Base-by-base conservation (phyloP, 2,329 filamentous ascomycete species). In the Gliomastix tumulicola region DNA sequence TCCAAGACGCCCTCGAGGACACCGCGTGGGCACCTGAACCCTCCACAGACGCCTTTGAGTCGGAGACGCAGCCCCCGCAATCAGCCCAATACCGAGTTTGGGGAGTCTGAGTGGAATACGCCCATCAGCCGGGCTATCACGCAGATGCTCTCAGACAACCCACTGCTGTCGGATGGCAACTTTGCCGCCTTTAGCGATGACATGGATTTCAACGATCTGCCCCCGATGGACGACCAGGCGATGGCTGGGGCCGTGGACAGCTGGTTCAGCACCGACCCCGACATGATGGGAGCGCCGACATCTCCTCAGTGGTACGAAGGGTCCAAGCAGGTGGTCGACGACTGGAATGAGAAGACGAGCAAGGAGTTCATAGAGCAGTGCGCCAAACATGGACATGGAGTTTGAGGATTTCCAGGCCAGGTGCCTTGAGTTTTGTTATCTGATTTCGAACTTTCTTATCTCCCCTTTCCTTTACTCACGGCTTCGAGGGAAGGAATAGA, bases 71-170 rank as follows among this genome's bases (percentile, higher is more conserved):
- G 65, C 38, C 69, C 69, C 18, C 60, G 65, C 21, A 51, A 57
- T 20, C 37, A 42, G 18, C 11, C 18, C 5, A 28, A 21, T 7
- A 21, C 54, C 7, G 53, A 57, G 27, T 60, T 69, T 32, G 58
- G 61, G 7, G 50, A 42, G 33, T 15, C 15, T 20, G 43, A 61
- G 4, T 61, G 65, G 32, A 66, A 69, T 37, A 78, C 77, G 6
- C 79, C 79, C 0, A 73, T 82, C 49, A 78, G 76, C 3, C 68
- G 73, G 25, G 75, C 79, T 17, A 68, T 87, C 23, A 75, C 73
- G 44, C 72, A 82, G 47, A 65, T 86, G 41, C 64, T 85, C 16
- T 79, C 72, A 7, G 74, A 81, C 41, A 64, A 63, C 37, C 53
- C 65, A 30, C 68, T 74, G 46, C 48, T 60, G 56, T 9, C 25